phyloP scores from a whole-genome alignment of 2,329 filamentous ascomycete genomes.

The Paecilomyces dactylethromorphus region DNA sequence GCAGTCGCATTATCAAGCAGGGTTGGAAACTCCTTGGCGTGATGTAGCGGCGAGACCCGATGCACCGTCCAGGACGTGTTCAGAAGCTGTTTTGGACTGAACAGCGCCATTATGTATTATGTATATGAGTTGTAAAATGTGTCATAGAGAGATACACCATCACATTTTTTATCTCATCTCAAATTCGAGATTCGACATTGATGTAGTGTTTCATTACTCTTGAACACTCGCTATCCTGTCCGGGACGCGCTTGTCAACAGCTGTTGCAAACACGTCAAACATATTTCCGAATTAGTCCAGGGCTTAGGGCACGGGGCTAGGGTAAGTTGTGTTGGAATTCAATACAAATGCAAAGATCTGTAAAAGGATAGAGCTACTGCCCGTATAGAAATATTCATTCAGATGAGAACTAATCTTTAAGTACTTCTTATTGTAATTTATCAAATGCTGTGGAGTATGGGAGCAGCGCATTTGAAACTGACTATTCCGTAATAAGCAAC shows the following conservation, averaged over 20 bases:
- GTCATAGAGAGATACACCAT: neutral
- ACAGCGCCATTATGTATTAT: conserved; percentile 16
- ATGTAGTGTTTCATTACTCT: neutral
- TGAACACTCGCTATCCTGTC: neutral
- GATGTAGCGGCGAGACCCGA: conserved; percentile 49
- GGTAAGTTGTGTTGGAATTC: neutral
- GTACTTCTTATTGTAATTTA: too few species aligned
- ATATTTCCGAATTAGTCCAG: neutral
- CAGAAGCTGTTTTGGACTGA: conserved; percentile 37
- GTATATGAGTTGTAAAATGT: neutral
- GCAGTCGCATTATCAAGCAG: conserved; percentile 27
- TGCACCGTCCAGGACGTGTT: conserved; percentile 50
- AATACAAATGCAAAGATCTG: neutral
- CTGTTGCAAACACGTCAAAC: neutral
- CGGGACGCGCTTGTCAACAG: neutral
- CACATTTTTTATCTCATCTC: neutral
- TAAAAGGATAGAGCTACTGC: neutral
- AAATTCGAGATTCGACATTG: neutral
- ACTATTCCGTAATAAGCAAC: too few species aligned
- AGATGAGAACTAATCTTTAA: too few species aligned
- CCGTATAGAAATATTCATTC: neutral
- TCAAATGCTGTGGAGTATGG: too few species aligned
- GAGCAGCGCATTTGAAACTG: too few species aligned
- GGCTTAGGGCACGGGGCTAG: neutral
- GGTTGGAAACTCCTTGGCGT: conserved; percentile 31